Evolutionary conservation across 75 land plant species (phyloP).

Genomic region (Gnetum montanum): DNA sequence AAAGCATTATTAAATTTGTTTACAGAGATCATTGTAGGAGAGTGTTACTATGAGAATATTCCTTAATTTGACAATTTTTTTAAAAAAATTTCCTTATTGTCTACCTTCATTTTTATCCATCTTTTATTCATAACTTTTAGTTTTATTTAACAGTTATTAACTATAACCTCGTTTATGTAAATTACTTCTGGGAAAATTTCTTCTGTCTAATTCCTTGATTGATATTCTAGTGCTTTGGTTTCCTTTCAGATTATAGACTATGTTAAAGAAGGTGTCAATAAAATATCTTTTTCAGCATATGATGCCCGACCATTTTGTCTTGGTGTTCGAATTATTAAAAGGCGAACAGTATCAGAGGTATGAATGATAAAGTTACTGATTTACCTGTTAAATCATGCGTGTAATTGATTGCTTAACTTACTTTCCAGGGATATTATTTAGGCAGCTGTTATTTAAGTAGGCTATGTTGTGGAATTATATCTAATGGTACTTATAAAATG

Average conservation of each 20-base stretch:
- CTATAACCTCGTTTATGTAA: no score
- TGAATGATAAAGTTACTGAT: no score
- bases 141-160: neutral
- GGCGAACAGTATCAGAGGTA: conserved; percentile 68
- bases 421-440: no score
- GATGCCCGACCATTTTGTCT: conserved; percentile 89
- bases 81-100: neutral
- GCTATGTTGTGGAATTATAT: no score
- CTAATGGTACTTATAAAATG: no score
- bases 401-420: no score
- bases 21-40: no score
- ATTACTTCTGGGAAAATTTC: neutral
- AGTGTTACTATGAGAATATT: no score
- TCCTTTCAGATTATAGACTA: conserved; percentile 56
- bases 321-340: conserved; percentile 73
- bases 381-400: no score
- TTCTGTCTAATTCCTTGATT: neutral
- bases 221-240: neutral
- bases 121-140: neutral
- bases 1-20: no score
- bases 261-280: conserved; percentile 73
- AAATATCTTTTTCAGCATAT: conserved; percentile 59
- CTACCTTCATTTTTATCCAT: neutral
- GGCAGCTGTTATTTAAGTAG: no score
- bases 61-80: no score